A percentile compares a stretch with the other conserved stretches of the same genome.
These are phyloP conservation scores for Pseudonitzschia multistriata DNA, from an alignment of 108 stramenopile species.

Conservation along the genomic window DNA sequence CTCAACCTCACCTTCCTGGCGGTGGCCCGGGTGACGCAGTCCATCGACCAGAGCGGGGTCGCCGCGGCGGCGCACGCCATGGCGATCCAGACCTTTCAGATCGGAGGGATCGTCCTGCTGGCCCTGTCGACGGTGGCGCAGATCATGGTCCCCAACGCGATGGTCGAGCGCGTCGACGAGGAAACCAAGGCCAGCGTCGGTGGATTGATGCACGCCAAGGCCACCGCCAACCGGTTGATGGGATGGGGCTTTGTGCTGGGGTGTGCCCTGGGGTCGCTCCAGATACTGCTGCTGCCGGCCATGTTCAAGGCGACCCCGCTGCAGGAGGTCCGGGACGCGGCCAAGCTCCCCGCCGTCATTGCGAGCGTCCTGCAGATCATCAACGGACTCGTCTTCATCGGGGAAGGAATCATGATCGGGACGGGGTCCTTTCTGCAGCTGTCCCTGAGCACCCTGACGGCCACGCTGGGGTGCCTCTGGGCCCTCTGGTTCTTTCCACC, in stretches of 20 bases:
- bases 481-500: conserved; percentile 67
- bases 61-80: conserved; percentile 86
- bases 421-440: conserved; percentile 73
- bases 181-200: conserved; percentile 45
- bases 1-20: conserved; percentile 83
- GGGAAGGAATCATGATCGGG: conserved; percentile 70
- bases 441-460: conserved; percentile 67
- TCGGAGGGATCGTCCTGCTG: conserved; percentile 83
- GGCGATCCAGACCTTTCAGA: conserved; percentile 83
- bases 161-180: conserved; percentile 64
- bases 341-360: conserved; percentile 70
- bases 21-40: conserved; percentile 78
- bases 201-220: conserved; percentile 59
- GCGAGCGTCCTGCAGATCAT: conserved; percentile 80
- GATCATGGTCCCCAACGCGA: conserved; percentile 78
- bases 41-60: conserved; percentile 79
- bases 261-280: conserved; percentile 56
- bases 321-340: conserved; percentile 81
- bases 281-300: conserved; percentile 69
- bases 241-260: conserved; percentile 82
- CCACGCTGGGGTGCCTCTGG: conserved; percentile 66
- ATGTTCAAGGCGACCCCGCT: conserved; percentile 78
- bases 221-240: conserved; percentile 76
- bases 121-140: conserved; percentile 81
- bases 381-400: conserved; percentile 87